A percentile compares a stretch with the other conserved stretches of the same genome.
Conservation (phyloP, 2,329 filamentous ascomycete genomes). For the Trichoderma arundinaceum region DNA sequence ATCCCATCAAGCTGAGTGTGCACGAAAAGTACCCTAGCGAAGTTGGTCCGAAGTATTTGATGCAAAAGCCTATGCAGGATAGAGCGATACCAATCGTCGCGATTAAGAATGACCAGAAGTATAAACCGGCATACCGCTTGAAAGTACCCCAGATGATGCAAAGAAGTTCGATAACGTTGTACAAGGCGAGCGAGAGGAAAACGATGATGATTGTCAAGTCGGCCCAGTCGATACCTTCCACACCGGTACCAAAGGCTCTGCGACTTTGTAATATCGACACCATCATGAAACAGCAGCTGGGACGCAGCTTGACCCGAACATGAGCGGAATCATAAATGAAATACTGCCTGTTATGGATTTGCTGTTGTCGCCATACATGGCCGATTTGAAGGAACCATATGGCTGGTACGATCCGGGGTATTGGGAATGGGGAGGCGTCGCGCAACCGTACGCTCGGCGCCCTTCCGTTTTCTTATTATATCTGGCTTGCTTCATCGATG, state of each 20-base stretch:
- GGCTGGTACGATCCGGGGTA: not conserved
- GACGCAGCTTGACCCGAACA: not conserved
- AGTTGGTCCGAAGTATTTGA: slow-evolving; percentile 45
- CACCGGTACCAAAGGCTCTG: slow-evolving; percentile 14
- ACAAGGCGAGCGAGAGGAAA: slow-evolving; percentile 28
- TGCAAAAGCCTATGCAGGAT: slow-evolving; percentile 53
- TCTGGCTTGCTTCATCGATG: not conserved
- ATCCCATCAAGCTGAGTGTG: slow-evolving; percentile 37
- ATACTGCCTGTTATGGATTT: not conserved
- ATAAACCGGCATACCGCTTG: slow-evolving; percentile 43
- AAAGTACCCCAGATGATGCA: slow-evolving; percentile 56
- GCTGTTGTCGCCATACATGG: not conserved
- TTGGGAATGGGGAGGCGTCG: not conserved
- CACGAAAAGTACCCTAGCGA: slow-evolving; percentile 33
- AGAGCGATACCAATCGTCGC: slow-evolving; percentile 43
- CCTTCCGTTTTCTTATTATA: slow-evolving; percentile 19
- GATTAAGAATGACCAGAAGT: slow-evolving; percentile 48
- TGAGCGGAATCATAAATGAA: not conserved
- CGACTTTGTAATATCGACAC: not conserved
- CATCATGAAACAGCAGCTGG: not conserved
- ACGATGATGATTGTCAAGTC: slow-evolving; percentile 28
- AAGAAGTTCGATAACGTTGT: slow-evolving; percentile 31
- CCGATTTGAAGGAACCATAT: not conserved
- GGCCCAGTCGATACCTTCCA: not conserved
- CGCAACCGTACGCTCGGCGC: not conserved